Evolutionary conservation across 176 grass and related monocot genomes (phyloP).

Genomic region (Calamus simplicifolius): DNA sequence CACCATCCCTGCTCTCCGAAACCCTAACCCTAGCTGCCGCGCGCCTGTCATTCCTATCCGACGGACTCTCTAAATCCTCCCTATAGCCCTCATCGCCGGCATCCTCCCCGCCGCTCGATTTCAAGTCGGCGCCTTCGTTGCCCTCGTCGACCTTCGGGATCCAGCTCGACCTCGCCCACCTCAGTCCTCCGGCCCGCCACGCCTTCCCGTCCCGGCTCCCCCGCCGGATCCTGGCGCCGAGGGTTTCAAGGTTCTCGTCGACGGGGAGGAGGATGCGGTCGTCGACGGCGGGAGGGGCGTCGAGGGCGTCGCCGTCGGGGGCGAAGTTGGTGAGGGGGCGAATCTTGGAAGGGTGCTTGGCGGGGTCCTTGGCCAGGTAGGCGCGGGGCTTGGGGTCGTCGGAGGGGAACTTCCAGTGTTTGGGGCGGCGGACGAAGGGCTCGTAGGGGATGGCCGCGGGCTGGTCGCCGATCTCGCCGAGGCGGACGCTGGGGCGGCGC

Average conservation of each 20-base stretch:
- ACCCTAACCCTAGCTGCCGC: conserved; percentile 52
- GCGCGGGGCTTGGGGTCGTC: conserved; percentile 16
- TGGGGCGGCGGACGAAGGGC: conserved; percentile 36
- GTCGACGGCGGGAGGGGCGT: conserved; percentile 20
- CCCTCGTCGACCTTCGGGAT: conserved; percentile 7
- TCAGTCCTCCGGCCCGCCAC: conserved; percentile 4
- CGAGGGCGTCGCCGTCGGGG: conserved; percentile 4
- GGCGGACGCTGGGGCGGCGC: conserved; percentile 85
- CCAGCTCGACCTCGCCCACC: conserved; percentile 15
- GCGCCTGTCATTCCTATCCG: conserved; percentile 12
- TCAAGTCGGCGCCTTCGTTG: conserved; percentile 8
- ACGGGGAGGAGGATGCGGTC: conserved; percentile 14
- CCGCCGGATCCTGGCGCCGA: background rate
- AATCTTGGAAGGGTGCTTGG: conserved; percentile 13
- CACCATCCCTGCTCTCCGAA: conserved; percentile 53
- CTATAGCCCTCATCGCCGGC: conserved; percentile 47
- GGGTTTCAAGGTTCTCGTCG: conserved; percentile 6
- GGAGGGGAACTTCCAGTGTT: conserved; percentile 9
- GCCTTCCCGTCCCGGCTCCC: background rate
- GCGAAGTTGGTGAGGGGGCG: conserved; percentile 33
- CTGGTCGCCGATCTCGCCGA: conserved; percentile 62
- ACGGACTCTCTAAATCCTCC: conserved; percentile 22
- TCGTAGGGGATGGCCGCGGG: conserved; percentile 35
- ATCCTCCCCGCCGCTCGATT: conserved; percentile 9
- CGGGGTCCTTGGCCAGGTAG: conserved; percentile 20